phyloP scores from a whole-genome alignment of 306 rosid genomes.

The Cucumis sativus region Cucumber_9930_V3 NC_026659.2:807001-807500 shows the following conservation, averaged over 20 bases:
- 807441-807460: too few relatives aligned
- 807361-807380: too few relatives aligned
- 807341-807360: too few relatives aligned
- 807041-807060: constrained; percentile 6
- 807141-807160: background rate
- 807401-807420: too few relatives aligned
- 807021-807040: background rate
- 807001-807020: background rate
- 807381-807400: background rate
- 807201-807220: background rate
- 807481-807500: too few relatives aligned
- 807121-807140: background rate
- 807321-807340: background rate
- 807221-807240: background rate
- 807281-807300: background rate
- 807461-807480: too few relatives aligned
- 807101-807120: background rate
- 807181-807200: background rate
- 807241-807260: background rate
- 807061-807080: background rate
- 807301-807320: background rate
- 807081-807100: background rate
- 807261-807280: background rate
- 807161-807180: background rate
- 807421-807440: background rate